Evolutionary conservation across 1,284 basidiomycete genomes (phyloP).

Genomic region (Sporisorium iseilematis-ciliati): DNA sequence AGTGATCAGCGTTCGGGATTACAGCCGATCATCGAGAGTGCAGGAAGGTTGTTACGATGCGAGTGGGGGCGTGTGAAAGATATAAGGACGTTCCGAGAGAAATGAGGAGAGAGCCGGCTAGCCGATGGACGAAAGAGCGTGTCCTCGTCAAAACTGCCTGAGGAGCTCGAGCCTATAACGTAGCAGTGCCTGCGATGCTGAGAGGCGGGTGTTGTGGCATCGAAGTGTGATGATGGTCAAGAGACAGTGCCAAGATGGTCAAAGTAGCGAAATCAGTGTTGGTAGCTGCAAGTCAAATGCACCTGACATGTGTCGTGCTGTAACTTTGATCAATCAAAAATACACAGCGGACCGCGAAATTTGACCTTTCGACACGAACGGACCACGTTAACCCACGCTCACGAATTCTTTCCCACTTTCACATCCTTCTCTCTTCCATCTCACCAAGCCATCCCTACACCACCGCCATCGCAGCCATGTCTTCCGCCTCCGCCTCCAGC

Average conservation of each 20-base stretch:
- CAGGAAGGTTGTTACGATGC: neutral
- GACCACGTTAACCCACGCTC: slow-evolving; percentile 6
- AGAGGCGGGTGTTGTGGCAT: neutral
- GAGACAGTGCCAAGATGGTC: too few species aligned
- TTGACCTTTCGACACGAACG: neutral
- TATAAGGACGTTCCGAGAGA: too few species aligned
- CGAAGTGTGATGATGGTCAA: neutral
- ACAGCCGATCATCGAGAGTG: neutral
- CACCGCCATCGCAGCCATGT: slow-evolving; percentile 5
- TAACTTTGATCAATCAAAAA: neutral
- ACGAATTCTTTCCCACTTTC: neutral
- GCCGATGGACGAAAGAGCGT: too few species aligned
- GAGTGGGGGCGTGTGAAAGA: too few species aligned
- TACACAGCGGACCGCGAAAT: slow-evolving; percentile 5
- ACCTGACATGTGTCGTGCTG: slow-evolving; percentile 9
- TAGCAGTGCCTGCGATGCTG: neutral
- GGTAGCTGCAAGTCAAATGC: slow-evolving; percentile 11
- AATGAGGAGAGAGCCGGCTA: too few species aligned
- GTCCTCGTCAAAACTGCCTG: neutral
- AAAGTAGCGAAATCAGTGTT: neutral
- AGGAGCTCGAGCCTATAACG: neutral
- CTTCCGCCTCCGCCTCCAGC: slow-evolving; percentile 16
- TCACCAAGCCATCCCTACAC: neutral
- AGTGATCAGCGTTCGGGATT: neutral
- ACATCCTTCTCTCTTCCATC: neutral